phyloP scores from a whole-genome alignment of 768 basidiomycete species.

The Phlegmacium glaucopus region DNA sequence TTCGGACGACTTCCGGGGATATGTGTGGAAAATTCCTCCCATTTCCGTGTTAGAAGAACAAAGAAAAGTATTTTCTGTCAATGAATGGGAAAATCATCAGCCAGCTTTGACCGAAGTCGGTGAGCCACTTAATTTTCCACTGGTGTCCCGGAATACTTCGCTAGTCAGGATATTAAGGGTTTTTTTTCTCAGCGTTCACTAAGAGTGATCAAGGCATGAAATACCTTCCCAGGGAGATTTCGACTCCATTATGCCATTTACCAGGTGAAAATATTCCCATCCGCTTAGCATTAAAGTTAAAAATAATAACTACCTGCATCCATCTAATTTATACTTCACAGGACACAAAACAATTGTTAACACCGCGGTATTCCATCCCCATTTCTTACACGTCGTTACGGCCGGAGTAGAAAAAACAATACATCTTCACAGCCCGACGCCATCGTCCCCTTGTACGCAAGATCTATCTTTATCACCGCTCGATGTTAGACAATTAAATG shows the following conservation, averaged over 20 bases:
- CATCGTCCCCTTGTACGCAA: constrained; percentile 47
- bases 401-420: constrained; percentile 73
- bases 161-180: not conserved
- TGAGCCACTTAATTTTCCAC: constrained; percentile 10
- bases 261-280: constrained; percentile 36
- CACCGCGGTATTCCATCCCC: constrained; percentile 67
- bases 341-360: constrained; percentile 82
- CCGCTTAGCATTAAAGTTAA: not conserved
- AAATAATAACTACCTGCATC: too few relatives aligned
- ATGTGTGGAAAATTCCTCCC: constrained; percentile 74
- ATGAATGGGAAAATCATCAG: constrained; percentile 42
- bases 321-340: constrained; percentile 16
- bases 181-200: constrained; percentile 19
- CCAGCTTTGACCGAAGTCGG: constrained; percentile 33
- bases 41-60: constrained; percentile 37
- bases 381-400: constrained; percentile 61
- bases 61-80: constrained; percentile 41
- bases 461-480: constrained; percentile 44
- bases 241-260: constrained; percentile 57
- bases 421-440: constrained; percentile 64
- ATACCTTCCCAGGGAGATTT: constrained; percentile 59
- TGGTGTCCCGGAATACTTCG: not conserved
- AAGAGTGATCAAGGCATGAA: constrained; percentile 35
- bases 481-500: constrained; percentile 44
- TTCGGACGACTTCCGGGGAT: constrained; percentile 79